phyloP scores from a whole-genome alignment of 257 asterid genomes.

The Nicotiana knightiana region DNA sequence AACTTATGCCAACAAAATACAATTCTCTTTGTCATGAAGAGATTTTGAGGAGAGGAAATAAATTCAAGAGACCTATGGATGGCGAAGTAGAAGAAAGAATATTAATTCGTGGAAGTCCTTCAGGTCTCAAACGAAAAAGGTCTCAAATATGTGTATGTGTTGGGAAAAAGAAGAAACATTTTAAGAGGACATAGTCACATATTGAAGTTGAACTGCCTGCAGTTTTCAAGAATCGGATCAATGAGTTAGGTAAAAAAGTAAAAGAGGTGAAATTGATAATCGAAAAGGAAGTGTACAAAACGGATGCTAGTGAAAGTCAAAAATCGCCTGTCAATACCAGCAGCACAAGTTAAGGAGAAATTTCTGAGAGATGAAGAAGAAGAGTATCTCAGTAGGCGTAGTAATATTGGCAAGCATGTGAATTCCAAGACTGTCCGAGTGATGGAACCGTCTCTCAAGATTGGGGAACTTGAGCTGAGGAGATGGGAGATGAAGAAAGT shows the following conservation, averaged over 20 bases:
- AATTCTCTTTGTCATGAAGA: background rate
- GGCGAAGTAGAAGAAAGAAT: background rate
- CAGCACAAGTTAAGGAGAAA: background rate
- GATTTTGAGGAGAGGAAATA: background rate
- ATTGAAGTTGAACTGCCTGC: background rate
- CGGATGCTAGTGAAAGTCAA: background rate
- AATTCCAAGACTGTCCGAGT: background rate
- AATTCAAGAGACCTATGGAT: background rate
- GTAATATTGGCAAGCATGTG: background rate
- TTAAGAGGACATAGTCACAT: background rate
- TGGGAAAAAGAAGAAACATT: background rate
- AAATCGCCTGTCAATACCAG: background rate
- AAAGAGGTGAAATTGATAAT: background rate
- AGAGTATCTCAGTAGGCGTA: background rate
- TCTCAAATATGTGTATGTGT: background rate
- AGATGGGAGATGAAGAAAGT: background rate
- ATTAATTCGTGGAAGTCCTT: background rate
- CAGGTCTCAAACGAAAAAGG: background rate
- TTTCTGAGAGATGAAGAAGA: background rate
- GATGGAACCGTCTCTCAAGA: background rate
- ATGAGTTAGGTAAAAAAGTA: background rate
- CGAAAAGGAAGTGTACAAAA: background rate
- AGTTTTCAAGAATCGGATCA: background rate
- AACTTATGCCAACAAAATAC: no score
- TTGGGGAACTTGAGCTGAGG: background rate